Percentiles rank a stretch among this genome's conserved stretches.
phyloP scores from a whole-genome alignment of 805 yeast species.

The Yamadazyma tumulicola region DNA sequence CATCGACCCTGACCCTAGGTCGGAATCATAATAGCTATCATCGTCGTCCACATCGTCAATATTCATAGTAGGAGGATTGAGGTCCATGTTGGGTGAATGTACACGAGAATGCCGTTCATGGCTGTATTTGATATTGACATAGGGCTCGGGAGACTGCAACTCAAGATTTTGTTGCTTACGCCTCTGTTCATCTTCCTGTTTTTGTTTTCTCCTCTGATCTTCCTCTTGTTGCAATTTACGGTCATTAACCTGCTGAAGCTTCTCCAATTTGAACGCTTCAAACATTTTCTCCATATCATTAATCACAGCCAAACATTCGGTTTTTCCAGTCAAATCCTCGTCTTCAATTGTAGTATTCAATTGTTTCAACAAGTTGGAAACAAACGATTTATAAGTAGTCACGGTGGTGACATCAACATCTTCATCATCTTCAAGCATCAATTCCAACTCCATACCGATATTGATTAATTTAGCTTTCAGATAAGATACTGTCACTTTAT shows the following conservation, averaged over 20 bases:
- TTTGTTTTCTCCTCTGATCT: not conserved
- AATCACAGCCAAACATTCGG: conserved; percentile 65
- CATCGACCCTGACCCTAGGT: conserved; percentile 18
- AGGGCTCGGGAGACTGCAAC: conserved; percentile 4
- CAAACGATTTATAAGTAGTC: conserved; percentile 53
- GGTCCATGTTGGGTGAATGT: not conserved
- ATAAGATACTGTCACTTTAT: conserved; percentile 54
- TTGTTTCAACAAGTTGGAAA: conserved; percentile 55
- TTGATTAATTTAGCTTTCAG: conserved; percentile 62
- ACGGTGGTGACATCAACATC: conserved; percentile 21
- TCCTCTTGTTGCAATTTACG: conserved; percentile 1
- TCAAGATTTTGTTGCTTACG: not conserved
- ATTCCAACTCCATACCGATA: conserved; percentile 61
- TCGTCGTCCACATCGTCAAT: conserved; percentile 16
- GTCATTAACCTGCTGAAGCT: conserved; percentile 7
- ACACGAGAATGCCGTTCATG: not conserved
- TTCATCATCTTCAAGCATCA: conserved; percentile 39
- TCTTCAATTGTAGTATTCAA: conserved; percentile 50
- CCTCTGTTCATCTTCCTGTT: not conserved
- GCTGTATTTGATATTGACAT: conserved; percentile 2
- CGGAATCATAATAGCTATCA: conserved; percentile 24
- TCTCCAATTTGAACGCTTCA: conserved; percentile 44
- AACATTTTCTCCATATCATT: conserved; percentile 74
- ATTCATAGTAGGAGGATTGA: not conserved
- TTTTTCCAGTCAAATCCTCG: conserved; percentile 54